Evolutionary conservation across 495 filamentous ascomycete genomes (phyloP).

Genomic region (Aspergillus avenaceus): DNA sequence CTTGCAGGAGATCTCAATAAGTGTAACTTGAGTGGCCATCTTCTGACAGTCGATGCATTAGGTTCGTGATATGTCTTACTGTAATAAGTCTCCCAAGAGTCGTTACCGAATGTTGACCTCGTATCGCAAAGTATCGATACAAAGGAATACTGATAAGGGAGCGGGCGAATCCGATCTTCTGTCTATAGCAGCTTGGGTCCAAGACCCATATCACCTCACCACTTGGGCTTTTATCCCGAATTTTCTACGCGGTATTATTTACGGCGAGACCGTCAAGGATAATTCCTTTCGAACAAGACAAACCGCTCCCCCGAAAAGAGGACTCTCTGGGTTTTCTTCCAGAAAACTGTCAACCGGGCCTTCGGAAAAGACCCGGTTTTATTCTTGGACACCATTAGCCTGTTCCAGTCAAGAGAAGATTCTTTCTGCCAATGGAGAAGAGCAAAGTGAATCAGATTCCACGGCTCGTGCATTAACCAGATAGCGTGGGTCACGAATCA

Average conservation of each 20-base stretch:
- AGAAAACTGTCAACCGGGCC: slow-evolving; percentile 2
- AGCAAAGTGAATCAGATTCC: neutral
- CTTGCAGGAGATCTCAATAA: neutral
- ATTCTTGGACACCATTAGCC: neutral
- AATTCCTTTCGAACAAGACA: too few species aligned
- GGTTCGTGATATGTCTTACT: slow-evolving; percentile 9
- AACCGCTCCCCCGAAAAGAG: too few species aligned
- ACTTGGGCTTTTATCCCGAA: too few species aligned
- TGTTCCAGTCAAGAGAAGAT: neutral
- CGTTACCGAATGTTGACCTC: neutral
- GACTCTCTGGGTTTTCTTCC: too few species aligned
- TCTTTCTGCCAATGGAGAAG: neutral
- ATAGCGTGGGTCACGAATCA: neutral
- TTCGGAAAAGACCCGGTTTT: neutral
- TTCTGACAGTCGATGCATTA: neutral
- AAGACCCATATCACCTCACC: too few species aligned
- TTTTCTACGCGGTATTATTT: too few species aligned
- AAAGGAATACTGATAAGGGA: too few species aligned
- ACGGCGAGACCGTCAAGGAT: too few species aligned
- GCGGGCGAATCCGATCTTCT: too few species aligned
- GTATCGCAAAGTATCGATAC: too few species aligned
- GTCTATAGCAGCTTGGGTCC: too few species aligned
- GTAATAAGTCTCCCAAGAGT: neutral
- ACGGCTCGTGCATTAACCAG: neutral
- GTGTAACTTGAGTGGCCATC: neutral